A percentile compares a stretch with the other conserved stretches of the same genome.
Conservation (phyloP, 2,329 filamentous ascomycete genomes). For the Phialocephala subalpina region DNA sequence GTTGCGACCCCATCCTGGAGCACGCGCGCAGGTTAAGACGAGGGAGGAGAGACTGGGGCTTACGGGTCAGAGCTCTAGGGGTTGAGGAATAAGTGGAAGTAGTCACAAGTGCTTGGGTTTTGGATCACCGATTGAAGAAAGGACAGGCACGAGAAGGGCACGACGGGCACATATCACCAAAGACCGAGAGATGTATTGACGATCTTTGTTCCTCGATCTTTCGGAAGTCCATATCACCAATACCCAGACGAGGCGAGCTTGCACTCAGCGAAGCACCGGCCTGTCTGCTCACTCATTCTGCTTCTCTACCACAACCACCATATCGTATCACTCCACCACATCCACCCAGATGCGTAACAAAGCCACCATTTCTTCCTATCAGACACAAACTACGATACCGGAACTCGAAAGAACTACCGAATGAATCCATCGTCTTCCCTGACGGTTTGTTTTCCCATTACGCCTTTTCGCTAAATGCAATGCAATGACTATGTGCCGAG, state of each 20-base stretch:
- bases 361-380: background rate
- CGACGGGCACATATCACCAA: background rate
- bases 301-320: background rate
- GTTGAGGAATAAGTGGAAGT: constrained; percentile 32
- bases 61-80: constrained; percentile 25
- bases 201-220: background rate
- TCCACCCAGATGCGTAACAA: constrained; percentile 12
- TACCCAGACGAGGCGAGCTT: background rate
- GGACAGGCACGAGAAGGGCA: background rate
- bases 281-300: background rate
- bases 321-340: background rate
- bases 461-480: constrained; percentile 41
- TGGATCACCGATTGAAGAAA: background rate
- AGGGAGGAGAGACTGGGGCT: constrained; percentile 49
- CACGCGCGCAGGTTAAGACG: constrained; percentile 39
- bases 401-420: constrained; percentile 9
- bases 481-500: constrained; percentile 12
- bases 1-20: constrained; percentile 29
- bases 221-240: background rate
- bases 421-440: background rate
- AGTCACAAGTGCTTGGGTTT: constrained; percentile 14
- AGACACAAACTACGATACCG: constrained; percentile 12
- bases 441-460: constrained; percentile 12
- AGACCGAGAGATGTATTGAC: background rate
- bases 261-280: background rate